Base-by-base conservation (phyloP, 495 filamentous ascomycete species). In the Acidiella bohemica region DNA sequence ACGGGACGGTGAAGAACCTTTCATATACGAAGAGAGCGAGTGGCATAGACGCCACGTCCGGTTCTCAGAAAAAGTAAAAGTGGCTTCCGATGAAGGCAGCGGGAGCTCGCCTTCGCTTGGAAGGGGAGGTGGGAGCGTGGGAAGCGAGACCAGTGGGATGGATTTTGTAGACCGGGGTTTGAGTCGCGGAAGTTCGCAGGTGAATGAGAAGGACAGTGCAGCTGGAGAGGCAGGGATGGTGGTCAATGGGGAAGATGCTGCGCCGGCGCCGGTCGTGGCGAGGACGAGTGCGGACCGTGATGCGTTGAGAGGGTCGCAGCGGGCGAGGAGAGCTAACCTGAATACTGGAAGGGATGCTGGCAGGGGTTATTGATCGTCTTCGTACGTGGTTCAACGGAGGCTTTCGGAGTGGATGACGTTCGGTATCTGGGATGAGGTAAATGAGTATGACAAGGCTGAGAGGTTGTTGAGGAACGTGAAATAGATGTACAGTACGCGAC, bases 1-100 rank as follows among this genome's bases (percentile, higher is more conserved):
- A 37, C 69, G 68, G 56, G 67, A 77, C 36, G 78, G 79, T 36
- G 75, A 83, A 54, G 56, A 76, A 10, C 62, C 78, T 28, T 73
- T 77, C 50, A 63, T 70, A 34, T 76, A 78, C 59, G 65, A 77
- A 32, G 55, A 65, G 19, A 39, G 27, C 28, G 42, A 46, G 27
- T 46, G 42, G 42, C 42, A 46, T 23, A 42, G 34, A 21, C 13
- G 21, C 20, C 42, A 46, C 30, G 35, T 46, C 20, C 35, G 42
- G 6, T 46, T 46, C 36, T 32, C 23, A 18, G 42, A 46, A 27
- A 36, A 46, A 30, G 24, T 46, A 13, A 39, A 46, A 21, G n/a
- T n/a, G n/a, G 27, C 45, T 14, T 19, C n/a, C 13, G 42, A 46
- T 12, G 7, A 7, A 7, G 25, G 25, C n/a, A 27, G 25, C n/a